phyloP scores from a whole-genome alignment of 2,329 filamentous ascomycete genomes.

The Huntiella moniliformis region DNA sequence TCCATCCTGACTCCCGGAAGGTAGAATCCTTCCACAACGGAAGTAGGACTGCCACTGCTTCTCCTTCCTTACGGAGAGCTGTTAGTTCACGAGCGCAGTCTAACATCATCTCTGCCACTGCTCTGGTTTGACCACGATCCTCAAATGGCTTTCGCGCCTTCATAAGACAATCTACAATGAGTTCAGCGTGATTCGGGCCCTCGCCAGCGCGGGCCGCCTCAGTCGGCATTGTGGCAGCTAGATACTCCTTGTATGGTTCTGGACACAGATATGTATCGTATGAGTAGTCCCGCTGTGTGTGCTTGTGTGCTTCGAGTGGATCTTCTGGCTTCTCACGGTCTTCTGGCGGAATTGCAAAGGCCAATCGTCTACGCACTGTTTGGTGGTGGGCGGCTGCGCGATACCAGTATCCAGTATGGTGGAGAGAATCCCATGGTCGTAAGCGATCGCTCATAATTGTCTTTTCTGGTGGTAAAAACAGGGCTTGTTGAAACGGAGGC shows the following conservation, averaged over 20 bases:
- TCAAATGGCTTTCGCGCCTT: constrained; percentile 35
- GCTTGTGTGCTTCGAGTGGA: constrained; percentile 26
- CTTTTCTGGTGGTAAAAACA: constrained; percentile 41
- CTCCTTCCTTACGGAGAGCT: constrained; percentile 30
- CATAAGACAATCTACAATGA: constrained; percentile 34
- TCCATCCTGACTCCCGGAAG: constrained; percentile 41
- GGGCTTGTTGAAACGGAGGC: constrained; percentile 22
- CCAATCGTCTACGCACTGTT: constrained; percentile 31
- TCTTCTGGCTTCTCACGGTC: constrained; percentile 33
- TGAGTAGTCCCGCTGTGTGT: constrained; percentile 29
- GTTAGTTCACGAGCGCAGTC: constrained; percentile 38
- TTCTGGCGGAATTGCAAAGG: constrained; percentile 38
- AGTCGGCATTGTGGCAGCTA: no score
- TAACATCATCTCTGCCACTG: constrained; percentile 36
- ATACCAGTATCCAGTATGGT: constrained; percentile 51
- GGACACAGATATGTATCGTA: constrained; percentile 52
- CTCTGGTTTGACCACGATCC: constrained; percentile 31
- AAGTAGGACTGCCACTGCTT: constrained; percentile 32
- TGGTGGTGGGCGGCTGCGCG: constrained; percentile 40
- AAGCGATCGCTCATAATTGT: constrained; percentile 36
- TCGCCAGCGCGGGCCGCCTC: constrained; percentile 25
- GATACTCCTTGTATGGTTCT: constrained; percentile 38
- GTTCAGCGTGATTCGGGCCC: constrained; percentile 34
- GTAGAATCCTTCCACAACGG: constrained; percentile 38
- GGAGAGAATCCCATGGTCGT: constrained; percentile 43